phyloP scores from a whole-genome alignment of 1,139 yeast species.

The Debaryomyces nepalensis region DNA sequence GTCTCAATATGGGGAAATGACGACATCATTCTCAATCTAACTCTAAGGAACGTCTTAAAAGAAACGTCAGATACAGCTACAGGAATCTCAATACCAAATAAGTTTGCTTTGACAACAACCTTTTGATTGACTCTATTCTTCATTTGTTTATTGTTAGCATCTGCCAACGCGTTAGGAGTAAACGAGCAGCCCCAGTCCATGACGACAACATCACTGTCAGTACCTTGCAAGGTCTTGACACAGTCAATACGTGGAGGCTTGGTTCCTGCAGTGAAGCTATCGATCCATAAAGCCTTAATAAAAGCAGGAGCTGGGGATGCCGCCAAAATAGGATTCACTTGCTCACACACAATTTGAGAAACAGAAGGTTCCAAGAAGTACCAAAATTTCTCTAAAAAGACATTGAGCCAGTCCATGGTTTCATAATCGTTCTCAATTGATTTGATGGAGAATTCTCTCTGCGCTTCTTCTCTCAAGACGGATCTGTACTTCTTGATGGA shows the following conservation, averaged over 20 bases:
- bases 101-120: constrained; percentile 64
- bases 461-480: constrained; percentile 73
- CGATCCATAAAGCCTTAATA: constrained; percentile 80
- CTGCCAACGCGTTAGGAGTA: constrained; percentile 87
- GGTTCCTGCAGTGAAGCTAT: constrained; percentile 87
- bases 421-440: constrained; percentile 87
- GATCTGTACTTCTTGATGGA: constrained; percentile 82
- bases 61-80: constrained; percentile 65
- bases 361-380: constrained; percentile 86
- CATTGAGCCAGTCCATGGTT: constrained; percentile 93
- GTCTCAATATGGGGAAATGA: constrained; percentile 93
- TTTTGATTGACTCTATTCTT: constrained; percentile 83
- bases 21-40: constrained; percentile 86
- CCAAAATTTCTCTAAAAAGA: constrained; percentile 90
- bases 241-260: constrained; percentile 92
- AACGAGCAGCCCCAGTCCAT: constrained; percentile 95
- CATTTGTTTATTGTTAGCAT: constrained; percentile 80
- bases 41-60: constrained; percentile 69
- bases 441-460: constrained; percentile 81
- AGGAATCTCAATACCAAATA: constrained; percentile 72
- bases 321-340: constrained; percentile 79
- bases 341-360: constrained; percentile 82
- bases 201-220: constrained; percentile 88
- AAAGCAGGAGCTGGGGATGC: constrained; percentile 81
- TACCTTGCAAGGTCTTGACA: constrained; percentile 86